Conservation (phyloP, 2,329 filamentous ascomycete genomes). For the Neurospora sp. region DNA sequence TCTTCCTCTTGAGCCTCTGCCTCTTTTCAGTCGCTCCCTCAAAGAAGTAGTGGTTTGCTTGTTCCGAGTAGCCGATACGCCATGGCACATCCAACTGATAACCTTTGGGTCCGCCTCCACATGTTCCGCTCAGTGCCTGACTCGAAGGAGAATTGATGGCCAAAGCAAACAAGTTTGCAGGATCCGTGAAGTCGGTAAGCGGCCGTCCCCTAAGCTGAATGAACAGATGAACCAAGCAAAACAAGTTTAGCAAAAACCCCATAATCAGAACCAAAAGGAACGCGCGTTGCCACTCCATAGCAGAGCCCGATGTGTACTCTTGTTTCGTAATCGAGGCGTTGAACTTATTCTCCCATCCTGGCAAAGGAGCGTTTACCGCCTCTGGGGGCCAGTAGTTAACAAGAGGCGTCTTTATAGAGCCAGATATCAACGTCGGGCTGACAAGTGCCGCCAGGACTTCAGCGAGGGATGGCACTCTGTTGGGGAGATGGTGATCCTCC, state of each 20-base stretch:
- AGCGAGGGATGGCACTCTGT: slow-evolving; percentile 53
- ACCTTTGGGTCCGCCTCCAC: slow-evolving; percentile 26
- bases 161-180: slow-evolving; percentile 62
- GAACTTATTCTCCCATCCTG: slow-evolving; percentile 43
- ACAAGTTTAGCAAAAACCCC: slow-evolving; percentile 57
- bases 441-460: slow-evolving; percentile 65
- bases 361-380: neutral
- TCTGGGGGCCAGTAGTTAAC: slow-evolving; percentile 37
- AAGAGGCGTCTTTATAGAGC: slow-evolving; percentile 50
- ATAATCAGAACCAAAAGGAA: slow-evolving; percentile 58
- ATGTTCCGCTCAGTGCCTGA: slow-evolving; percentile 26
- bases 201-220: slow-evolving; percentile 44
- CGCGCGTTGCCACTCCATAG: slow-evolving; percentile 46
- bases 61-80: slow-evolving; percentile 29
- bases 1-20: neutral
- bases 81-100: slow-evolving; percentile 31
- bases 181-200: slow-evolving; percentile 71
- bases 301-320: slow-evolving; percentile 60
- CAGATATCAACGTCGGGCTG: slow-evolving; percentile 54
- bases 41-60: slow-evolving; percentile 33
- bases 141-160: slow-evolving; percentile 50
- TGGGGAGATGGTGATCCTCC: slow-evolving; percentile 29
- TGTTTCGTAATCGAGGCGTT: slow-evolving; percentile 53
- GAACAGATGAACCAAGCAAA: slow-evolving; percentile 52
- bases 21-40: slow-evolving; percentile 16